Evolutionary conservation across 345 rosid species (phyloP).

Genomic region (Trapa bicornis): DNA sequence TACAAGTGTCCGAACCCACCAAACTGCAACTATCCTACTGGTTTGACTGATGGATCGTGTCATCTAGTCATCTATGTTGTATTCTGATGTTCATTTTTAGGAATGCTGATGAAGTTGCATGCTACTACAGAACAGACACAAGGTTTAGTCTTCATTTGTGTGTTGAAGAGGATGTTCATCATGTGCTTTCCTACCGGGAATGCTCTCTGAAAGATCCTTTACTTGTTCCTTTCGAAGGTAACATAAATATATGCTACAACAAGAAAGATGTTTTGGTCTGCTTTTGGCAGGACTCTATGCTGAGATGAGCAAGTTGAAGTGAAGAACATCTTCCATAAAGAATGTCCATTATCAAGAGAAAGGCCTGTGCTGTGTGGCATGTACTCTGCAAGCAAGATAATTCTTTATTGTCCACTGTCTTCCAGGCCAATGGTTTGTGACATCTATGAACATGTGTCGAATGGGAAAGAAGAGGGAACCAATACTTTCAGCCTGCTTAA

Average conservation of each 20-base stretch:
- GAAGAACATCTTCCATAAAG: too few relatives aligned
- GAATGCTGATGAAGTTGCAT: not conserved
- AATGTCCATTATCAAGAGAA: too few relatives aligned
- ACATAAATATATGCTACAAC: not conserved
- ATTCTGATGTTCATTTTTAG: not conserved
- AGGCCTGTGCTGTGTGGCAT: too few relatives aligned
- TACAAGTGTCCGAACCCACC: constrained; percentile 81
- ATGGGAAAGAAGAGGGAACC: not conserved
- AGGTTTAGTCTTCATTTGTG: too few relatives aligned
- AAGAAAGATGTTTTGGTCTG: not conserved
- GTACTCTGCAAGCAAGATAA: too few relatives aligned
- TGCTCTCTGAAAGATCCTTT: not conserved
- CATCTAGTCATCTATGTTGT: not conserved
- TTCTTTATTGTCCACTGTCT: too few relatives aligned
- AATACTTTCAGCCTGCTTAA: not conserved
- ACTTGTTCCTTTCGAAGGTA: not conserved
- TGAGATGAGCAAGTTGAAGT: too few relatives aligned
- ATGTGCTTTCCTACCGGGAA: too few relatives aligned
- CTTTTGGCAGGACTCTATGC: not conserved
- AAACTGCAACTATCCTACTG: constrained; percentile 33
- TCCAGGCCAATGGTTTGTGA: too few relatives aligned
- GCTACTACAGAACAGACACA: too few relatives aligned
- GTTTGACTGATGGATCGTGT: not conserved
- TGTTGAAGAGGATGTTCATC: too few relatives aligned
- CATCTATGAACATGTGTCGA: too few relatives aligned